These are phyloP conservation scores for Coemansia erecta DNA, from an alignment of 192 early-diverging fungal species.

Conservation along the genomic window DNA sequence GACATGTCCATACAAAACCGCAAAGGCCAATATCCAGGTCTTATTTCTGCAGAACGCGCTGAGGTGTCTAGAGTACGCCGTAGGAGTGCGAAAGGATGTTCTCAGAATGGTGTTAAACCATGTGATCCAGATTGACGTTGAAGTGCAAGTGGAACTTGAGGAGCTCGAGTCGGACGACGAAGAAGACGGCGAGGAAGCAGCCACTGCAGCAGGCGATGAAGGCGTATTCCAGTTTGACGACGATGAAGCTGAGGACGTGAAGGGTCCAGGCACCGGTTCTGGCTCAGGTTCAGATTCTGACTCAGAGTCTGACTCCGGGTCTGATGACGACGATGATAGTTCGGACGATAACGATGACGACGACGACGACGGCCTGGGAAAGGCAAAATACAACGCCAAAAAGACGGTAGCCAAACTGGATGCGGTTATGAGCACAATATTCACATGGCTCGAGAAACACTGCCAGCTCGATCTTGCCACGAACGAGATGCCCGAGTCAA, in stretches of 20 bases:
- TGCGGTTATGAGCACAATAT: constrained; percentile 65
- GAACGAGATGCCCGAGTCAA: constrained; percentile 24
- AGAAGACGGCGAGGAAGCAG: constrained; percentile 35
- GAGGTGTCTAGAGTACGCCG: constrained; percentile 73
- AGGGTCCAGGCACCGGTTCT: constrained; percentile 25
- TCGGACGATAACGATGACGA: constrained; percentile 3
- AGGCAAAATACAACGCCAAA: constrained; percentile 44
- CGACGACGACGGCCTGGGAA: constrained; percentile 5
- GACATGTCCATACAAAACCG: constrained; percentile 23
- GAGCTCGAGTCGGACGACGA: constrained; percentile 64
- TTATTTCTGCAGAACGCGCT: constrained; percentile 69
- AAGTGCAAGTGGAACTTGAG: constrained; percentile 88
- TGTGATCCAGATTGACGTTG: constrained; percentile 87
- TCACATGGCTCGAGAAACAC: constrained; percentile 58
- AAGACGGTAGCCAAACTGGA: constrained; percentile 71
- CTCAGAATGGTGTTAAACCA: constrained; percentile 75
- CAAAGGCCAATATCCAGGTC: constrained; percentile 25
- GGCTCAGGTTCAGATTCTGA: constrained; percentile 40
- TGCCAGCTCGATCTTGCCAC: constrained; percentile 22
- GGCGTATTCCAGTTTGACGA: constrained; percentile 61
- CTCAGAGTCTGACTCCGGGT: neutral
- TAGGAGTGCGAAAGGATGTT: constrained; percentile 65
- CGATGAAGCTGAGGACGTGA: constrained; percentile 25
- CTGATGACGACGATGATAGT: constrained; percentile 5
- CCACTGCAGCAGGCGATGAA: constrained; percentile 18